Evolutionary conservation across 352 stramenopile species (phyloP).

Genomic region (Globisporangium lucens): DNA sequence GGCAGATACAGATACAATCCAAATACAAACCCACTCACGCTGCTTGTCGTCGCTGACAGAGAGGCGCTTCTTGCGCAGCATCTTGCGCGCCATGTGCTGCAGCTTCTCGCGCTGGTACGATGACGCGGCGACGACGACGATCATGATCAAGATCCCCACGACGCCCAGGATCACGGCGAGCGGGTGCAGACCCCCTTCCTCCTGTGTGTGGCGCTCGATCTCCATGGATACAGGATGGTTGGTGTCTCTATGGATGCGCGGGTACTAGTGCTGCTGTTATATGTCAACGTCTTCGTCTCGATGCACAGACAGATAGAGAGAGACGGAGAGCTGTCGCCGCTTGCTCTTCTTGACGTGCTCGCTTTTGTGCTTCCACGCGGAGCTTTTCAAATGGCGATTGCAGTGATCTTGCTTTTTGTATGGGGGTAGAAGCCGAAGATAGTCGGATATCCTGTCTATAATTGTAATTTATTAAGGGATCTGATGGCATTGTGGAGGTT

Average conservation of each 20-base stretch:
- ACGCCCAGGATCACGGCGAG: constrained; percentile 63
- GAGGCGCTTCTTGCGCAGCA: constrained; percentile 65
- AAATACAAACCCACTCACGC: constrained; percentile 20
- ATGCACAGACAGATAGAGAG: background rate
- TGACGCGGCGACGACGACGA: constrained; percentile 65
- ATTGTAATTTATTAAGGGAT: background rate
- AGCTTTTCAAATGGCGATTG: constrained; percentile 8
- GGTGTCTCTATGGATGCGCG: no score
- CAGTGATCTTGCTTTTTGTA: background rate
- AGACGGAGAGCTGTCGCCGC: background rate
- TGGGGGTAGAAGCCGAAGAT: background rate
- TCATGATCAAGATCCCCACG: constrained; percentile 50
- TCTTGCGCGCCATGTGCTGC: constrained; percentile 75
- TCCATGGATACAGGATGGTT: constrained; percentile 8
- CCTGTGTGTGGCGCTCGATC: constrained; percentile 13
- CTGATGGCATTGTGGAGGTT: background rate
- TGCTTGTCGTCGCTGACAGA: constrained; percentile 43
- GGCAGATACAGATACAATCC: background rate
- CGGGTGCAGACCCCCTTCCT: constrained; percentile 46
- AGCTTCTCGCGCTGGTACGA: constrained; percentile 80
- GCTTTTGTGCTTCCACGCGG: constrained; percentile 8
- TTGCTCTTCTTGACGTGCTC: background rate
- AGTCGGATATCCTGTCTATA: background rate
- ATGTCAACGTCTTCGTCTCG: background rate
- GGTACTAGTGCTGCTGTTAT: background rate